phyloP scores from a whole-genome alignment of 1,139 yeast species.

The Suhomyces bribrorum region DNA sequence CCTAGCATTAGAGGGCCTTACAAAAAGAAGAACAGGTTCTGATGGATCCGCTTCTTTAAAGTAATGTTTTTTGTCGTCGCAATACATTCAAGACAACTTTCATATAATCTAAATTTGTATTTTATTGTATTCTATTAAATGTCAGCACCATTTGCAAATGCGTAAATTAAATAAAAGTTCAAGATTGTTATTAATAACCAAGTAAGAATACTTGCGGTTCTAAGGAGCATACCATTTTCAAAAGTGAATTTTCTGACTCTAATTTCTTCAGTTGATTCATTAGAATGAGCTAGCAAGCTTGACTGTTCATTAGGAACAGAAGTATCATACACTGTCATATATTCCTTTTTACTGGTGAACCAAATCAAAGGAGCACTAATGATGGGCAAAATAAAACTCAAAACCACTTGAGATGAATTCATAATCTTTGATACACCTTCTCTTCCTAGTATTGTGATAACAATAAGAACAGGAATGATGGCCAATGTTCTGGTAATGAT shows the following conservation, averaged over 20 bases:
- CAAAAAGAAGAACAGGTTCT: slow-evolving; percentile 35
- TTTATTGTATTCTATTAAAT: slow-evolving; percentile 32
- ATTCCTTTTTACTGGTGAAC: slow-evolving; percentile 64
- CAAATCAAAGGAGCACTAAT: slow-evolving; percentile 76
- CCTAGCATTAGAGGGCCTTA: slow-evolving; percentile 46
- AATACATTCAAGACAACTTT: too few species aligned
- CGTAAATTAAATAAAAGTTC: slow-evolving; percentile 68
- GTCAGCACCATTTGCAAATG: slow-evolving; percentile 72
- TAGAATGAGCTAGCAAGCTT: slow-evolving; percentile 11
- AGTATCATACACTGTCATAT: slow-evolving; percentile 53
- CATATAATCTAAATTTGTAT: slow-evolving; percentile 5
- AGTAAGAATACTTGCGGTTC: slow-evolving; percentile 56
- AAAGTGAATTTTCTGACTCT: slow-evolving; percentile 33
- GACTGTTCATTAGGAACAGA: slow-evolving; percentile 11
- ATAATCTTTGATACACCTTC: slow-evolving; percentile 63
- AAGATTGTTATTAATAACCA: slow-evolving; percentile 74
- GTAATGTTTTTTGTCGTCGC: not conserved
- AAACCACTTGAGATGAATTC: slow-evolving; percentile 75
- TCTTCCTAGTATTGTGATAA: slow-evolving; percentile 63
- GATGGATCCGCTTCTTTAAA: not conserved
- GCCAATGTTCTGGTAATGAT: slow-evolving; percentile 70
- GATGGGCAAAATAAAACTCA: slow-evolving; percentile 72
- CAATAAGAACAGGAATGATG: slow-evolving; percentile 68
- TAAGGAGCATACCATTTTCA: slow-evolving; percentile 65
- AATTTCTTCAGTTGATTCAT: slow-evolving; percentile 8